Conservation (phyloP, 805 yeast genomes). For the Cyberlindnera xylosilytica region DNA sequence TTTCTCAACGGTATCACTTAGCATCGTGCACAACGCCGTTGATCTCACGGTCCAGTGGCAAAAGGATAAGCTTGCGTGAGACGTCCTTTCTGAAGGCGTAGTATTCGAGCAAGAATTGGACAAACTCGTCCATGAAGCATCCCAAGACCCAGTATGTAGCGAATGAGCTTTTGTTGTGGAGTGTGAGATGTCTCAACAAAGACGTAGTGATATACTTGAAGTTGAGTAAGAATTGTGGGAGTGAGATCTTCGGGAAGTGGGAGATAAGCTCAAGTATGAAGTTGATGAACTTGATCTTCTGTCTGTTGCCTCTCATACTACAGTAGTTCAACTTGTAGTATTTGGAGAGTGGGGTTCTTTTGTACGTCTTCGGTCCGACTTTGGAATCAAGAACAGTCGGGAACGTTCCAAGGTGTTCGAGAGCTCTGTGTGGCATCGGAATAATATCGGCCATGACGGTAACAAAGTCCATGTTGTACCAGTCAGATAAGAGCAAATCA, state of each 20-base stretch:
- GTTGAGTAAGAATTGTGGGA: constrained; percentile 8
- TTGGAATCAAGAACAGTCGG: constrained; percentile 9
- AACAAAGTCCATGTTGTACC: constrained; percentile 12
- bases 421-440: not conserved
- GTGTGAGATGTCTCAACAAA: constrained; percentile 15
- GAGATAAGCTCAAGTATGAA: constrained; percentile 11
- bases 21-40: too few species aligned
- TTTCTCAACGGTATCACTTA: too few species aligned
- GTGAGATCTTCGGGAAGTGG: constrained; percentile 3
- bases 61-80: not conserved
- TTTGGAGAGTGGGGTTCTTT: constrained; percentile 5
- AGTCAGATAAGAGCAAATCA: constrained; percentile 12
- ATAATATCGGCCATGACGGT: constrained; percentile 1
- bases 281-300: constrained; percentile 12
- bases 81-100: constrained; percentile 15
- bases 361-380: not conserved
- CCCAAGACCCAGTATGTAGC: constrained; percentile 22
- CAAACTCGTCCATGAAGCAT: constrained; percentile 22
- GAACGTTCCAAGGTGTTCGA: constrained; percentile 4
- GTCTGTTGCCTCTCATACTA: not conserved
- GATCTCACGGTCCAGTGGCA: too few species aligned
- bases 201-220: constrained; percentile 19
- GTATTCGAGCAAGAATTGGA: constrained; percentile 17
- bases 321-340: constrained; percentile 7
- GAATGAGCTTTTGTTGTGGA: constrained; percentile 11